Evolutionary conservation across 306 rosid genomes (phyloP).

Genomic region (cucumber (Cucumis sativus)): DNA sequence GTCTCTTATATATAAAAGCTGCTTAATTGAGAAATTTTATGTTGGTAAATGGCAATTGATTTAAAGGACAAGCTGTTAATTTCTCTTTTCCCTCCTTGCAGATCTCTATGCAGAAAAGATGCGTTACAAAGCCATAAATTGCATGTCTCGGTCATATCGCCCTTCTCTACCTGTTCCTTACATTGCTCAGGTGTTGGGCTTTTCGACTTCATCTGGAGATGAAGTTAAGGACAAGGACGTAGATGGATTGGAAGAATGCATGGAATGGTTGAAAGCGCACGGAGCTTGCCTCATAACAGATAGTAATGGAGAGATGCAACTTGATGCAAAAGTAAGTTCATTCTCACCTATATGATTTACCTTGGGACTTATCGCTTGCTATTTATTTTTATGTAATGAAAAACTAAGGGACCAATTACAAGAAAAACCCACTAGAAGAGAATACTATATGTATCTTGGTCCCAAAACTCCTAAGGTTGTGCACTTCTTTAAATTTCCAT

Average conservation of each 20-base stretch:
- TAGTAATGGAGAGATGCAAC: constrained; percentile 50
- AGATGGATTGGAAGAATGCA: constrained; percentile 64
- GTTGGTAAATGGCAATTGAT: background rate
- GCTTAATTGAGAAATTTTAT: background rate
- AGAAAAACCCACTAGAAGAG: background rate
- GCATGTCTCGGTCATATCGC: constrained; percentile 95
- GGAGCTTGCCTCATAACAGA: constrained; percentile 61
- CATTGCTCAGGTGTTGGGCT: constrained; percentile 75
- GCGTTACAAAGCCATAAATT: constrained; percentile 78
- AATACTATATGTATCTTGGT: background rate
- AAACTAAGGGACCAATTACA: background rate
- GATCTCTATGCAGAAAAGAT: constrained; percentile 90
- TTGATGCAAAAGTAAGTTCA: constrained; percentile 68
- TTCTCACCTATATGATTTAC: constrained; percentile 2
- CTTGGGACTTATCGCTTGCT: background rate
- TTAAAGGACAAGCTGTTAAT: background rate
- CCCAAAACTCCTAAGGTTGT: background rate
- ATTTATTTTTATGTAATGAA: background rate
- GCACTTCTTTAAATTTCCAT: background rate
- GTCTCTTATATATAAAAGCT: constrained; percentile 8
- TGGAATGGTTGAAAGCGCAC: constrained; percentile 89
- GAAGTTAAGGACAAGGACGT: constrained; percentile 42
- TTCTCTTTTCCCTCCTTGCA: constrained; percentile 18
- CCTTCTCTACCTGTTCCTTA: constrained; percentile 75
- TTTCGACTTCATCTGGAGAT: constrained; percentile 21